phyloP scores from a whole-genome alignment of 2,329 filamentous ascomycete species.

The Arthrobotrys pseudoclavata region DNA sequence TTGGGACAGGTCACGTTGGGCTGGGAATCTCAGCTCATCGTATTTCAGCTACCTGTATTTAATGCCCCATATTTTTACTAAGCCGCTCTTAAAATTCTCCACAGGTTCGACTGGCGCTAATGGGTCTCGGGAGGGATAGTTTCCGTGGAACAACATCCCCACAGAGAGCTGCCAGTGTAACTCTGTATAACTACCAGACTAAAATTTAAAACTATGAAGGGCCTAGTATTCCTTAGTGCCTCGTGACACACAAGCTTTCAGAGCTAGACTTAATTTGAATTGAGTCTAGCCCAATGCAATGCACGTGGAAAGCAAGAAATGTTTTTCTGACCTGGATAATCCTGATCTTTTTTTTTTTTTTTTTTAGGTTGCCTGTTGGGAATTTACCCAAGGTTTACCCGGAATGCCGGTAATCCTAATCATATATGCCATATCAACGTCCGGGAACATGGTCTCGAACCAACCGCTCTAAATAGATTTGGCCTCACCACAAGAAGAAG shows the following conservation, averaged over 20 bases:
- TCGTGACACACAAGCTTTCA: slow-evolving; percentile 42
- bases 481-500: slow-evolving; percentile 2
- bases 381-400: slow-evolving; percentile 58
- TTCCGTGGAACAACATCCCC: slow-evolving; percentile 22
- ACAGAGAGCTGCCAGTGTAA: background rate
- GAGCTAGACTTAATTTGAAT: background rate
- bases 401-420: slow-evolving; percentile 36
- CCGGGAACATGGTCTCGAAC: slow-evolving; percentile 20
- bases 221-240: slow-evolving; percentile 11
- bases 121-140: slow-evolving; percentile 18
- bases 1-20: background rate
- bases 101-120: slow-evolving; percentile 15
- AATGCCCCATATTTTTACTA: slow-evolving; percentile 14
- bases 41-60: background rate
- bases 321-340: slow-evolving; percentile 7
- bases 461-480: slow-evolving; percentile 1
- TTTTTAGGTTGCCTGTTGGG: slow-evolving; percentile 4
- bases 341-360: slow-evolving; percentile 6
- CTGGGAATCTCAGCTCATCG: background rate
- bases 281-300: slow-evolving; percentile 13
- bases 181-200: background rate
- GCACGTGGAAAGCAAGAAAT: slow-evolving; percentile 33
- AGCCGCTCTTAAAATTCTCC: slow-evolving; percentile 1
- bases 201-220: slow-evolving; percentile 36
- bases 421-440: background rate